Percentiles rank a stretch among this genome's conserved stretches.
These are phyloP conservation scores for Fraxinus cuspidata DNA, from an alignment of 257 asterid genomes.

Conservation along the genomic window DNA sequence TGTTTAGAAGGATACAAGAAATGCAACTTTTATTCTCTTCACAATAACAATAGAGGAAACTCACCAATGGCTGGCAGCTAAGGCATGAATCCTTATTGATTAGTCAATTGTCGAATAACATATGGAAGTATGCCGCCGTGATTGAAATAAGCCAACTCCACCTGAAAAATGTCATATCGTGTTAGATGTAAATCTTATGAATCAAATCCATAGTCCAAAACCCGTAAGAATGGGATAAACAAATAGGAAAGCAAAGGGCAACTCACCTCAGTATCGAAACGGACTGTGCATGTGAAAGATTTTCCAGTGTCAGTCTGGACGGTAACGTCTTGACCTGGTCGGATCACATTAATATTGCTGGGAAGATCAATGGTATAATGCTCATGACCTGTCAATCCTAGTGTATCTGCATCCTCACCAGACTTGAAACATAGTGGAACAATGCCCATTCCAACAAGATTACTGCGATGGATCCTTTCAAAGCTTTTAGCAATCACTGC, in stretches of 20 bases:
- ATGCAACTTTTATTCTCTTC: constrained; percentile 35
- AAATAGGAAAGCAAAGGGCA: background rate
- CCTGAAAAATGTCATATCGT: constrained; percentile 29
- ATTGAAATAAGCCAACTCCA: constrained; percentile 75
- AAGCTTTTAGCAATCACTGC: constrained; percentile 95
- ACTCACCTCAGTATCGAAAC: constrained; percentile 92
- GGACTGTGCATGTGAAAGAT: constrained; percentile 78
- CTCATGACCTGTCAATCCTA: constrained; percentile 89
- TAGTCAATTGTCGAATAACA: constrained; percentile 70
- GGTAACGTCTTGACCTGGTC: constrained; percentile 87
- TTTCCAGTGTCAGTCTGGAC: constrained; percentile 68
- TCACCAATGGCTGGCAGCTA: constrained; percentile 10
- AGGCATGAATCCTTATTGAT: constrained; percentile 39
- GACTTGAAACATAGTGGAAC: constrained; percentile 61
- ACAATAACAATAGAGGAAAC: constrained; percentile 26
- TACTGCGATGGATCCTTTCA: constrained; percentile 93
- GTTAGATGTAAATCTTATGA: background rate
- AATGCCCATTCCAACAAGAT: constrained; percentile 98
- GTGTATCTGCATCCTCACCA: constrained; percentile 90
- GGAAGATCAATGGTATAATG: constrained; percentile 88
- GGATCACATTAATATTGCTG: constrained; percentile 65
- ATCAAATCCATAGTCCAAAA: constrained; percentile 29
- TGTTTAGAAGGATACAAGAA: constrained; percentile 28
- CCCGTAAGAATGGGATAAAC: background rate
- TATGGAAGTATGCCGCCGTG: constrained; percentile 89